These are phyloP conservation scores for Lomentospora prolificans DNA, from an alignment of 2,329 filamentous ascomycete genomes.

Conservation along the genomic window DNA sequence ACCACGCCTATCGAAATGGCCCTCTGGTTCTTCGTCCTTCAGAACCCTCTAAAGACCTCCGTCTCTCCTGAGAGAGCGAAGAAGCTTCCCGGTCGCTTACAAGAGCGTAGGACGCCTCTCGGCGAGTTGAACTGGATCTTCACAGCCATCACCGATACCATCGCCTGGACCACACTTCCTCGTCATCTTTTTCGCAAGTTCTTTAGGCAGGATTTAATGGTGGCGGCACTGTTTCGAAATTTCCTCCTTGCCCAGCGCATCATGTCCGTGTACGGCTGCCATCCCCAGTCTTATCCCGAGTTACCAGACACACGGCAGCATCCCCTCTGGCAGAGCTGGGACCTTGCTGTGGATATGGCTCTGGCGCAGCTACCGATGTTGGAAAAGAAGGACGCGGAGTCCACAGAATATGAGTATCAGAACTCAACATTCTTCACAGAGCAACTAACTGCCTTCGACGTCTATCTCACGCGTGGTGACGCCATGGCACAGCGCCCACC, in stretches of 20 bases:
- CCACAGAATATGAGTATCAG: conserved; percentile 77
- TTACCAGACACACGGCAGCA: conserved; percentile 95
- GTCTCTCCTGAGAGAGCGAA: conserved; percentile 75
- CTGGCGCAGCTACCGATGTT: conserved; percentile 79
- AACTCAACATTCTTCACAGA: conserved; percentile 96
- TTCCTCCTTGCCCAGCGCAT: conserved; percentile 90
- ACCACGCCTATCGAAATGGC: conserved; percentile 98
- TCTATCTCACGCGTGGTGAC: conserved; percentile 74
- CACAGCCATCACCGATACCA: conserved; percentile 96
- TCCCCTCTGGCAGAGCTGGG: conserved; percentile 94
- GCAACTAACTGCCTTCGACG: conserved; percentile 92
- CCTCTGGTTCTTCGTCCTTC: conserved; percentile 87
- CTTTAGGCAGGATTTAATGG: conserved; percentile 95
- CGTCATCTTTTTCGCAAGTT: conserved; percentile 91
- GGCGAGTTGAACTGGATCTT: conserved; percentile 99
- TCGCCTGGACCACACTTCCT: conserved; percentile 92
- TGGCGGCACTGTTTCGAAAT: conserved; percentile 94
- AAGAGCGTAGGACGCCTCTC: conserved; percentile 85
- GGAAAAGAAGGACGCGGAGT: conserved; percentile 66
- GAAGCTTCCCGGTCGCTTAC: conserved; percentile 80
- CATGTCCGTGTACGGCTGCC: conserved; percentile 93
- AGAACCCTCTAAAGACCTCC: conserved; percentile 65
- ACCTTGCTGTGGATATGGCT: conserved; percentile 92
- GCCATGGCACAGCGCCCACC: conserved; percentile 79
- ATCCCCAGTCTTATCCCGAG: conserved; percentile 82